Percentiles rank a stretch among this genome's conserved stretches.
phyloP scores from a whole-genome alignment of 805 yeast species.

The Yarrowia deformans region DNA sequence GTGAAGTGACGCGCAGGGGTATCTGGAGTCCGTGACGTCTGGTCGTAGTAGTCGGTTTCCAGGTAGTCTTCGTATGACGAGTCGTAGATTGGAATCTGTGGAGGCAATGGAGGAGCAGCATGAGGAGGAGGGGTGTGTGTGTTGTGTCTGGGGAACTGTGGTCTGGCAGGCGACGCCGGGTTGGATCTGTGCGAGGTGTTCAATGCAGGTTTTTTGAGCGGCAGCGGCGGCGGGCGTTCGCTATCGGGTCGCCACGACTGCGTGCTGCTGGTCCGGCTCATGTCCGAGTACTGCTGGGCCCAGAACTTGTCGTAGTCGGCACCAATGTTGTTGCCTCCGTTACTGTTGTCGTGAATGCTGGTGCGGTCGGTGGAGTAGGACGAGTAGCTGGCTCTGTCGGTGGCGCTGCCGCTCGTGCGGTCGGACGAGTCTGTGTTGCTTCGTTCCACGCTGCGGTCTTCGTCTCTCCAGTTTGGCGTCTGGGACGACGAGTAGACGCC shows the following conservation, averaged over 20 bases:
- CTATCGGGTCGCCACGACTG: conserved; percentile 27
- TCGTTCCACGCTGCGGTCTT: conserved; percentile 3
- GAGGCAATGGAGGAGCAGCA: conserved; percentile 9
- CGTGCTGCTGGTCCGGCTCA: conserved; percentile 8
- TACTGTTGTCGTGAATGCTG: conserved; percentile 4
- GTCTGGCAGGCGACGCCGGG: neutral
- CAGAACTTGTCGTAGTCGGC: conserved; percentile 18
- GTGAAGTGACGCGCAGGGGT: neutral
- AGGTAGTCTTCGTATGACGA: conserved; percentile 14
- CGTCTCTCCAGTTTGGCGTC: conserved; percentile 13
- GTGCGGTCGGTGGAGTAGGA: conserved; percentile 10
- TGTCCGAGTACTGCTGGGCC: conserved; percentile 22
- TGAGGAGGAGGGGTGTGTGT: conserved; percentile 26
- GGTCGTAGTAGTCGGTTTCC: conserved; percentile 17
- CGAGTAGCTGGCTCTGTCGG: conserved; percentile 14
- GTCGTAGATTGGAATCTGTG: conserved; percentile 25
- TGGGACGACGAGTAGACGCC: conserved; percentile 11
- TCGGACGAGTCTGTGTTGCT: conserved; percentile 26
- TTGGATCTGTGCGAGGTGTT: conserved; percentile 30
- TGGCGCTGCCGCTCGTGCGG: neutral
- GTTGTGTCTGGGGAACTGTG: neutral
- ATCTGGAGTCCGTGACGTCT: neutral
- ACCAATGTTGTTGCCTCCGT: conserved; percentile 4
- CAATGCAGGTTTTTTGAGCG: conserved; percentile 30
- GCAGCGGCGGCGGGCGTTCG: conserved; percentile 25